A percentile compares a stretch with the other conserved stretches of the same genome.
Conservation (phyloP, 1,284 basidiomycete species). For the Leccinum colubrinum region DNA sequence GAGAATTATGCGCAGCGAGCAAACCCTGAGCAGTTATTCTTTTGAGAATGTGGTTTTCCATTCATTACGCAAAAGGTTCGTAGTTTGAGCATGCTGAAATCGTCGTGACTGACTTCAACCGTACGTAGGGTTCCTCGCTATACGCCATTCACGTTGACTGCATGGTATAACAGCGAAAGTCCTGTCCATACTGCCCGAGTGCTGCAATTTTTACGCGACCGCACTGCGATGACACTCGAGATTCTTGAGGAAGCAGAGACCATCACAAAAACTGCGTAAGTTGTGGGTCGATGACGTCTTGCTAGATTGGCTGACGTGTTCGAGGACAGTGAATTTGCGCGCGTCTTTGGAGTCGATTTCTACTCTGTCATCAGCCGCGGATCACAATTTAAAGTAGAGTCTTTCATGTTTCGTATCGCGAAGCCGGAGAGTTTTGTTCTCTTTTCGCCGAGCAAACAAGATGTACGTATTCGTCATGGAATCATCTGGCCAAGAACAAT, state of each 20-base stretch:
- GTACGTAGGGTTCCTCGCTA: slow-evolving; percentile 73
- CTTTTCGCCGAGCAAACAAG: slow-evolving; percentile 80
- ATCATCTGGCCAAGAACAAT: neutral
- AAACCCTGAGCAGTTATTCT: slow-evolving; percentile 77
- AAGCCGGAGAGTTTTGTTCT: slow-evolving; percentile 94
- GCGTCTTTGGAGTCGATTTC: slow-evolving; percentile 97
- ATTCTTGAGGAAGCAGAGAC: slow-evolving; percentile 80
- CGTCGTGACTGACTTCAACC: slow-evolving; percentile 1
- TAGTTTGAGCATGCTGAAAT: neutral
- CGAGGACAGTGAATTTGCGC: slow-evolving; percentile 81
- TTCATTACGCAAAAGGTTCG: slow-evolving; percentile 68
- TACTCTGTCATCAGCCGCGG: slow-evolving; percentile 93
- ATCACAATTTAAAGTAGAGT: slow-evolving; percentile 98
- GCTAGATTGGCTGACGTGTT: neutral
- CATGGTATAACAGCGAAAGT: slow-evolving; percentile 67
- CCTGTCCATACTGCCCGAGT: slow-evolving; percentile 42
- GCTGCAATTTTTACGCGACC: slow-evolving; percentile 62
- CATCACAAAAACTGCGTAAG: slow-evolving; percentile 87
- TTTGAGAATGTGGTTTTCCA: slow-evolving; percentile 92
- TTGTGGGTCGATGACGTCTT: slow-evolving; percentile 3
- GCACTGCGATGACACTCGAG: slow-evolving; percentile 68
- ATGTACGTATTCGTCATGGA: slow-evolving; percentile 51
- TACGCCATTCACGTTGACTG: slow-evolving; percentile 61
- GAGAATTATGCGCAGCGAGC: slow-evolving; percentile 89
- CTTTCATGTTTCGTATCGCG: slow-evolving; percentile 97